phyloP scores from a whole-genome alignment of 2,329 filamentous ascomycete genomes.

The Paecilomyces sp. region DNA sequence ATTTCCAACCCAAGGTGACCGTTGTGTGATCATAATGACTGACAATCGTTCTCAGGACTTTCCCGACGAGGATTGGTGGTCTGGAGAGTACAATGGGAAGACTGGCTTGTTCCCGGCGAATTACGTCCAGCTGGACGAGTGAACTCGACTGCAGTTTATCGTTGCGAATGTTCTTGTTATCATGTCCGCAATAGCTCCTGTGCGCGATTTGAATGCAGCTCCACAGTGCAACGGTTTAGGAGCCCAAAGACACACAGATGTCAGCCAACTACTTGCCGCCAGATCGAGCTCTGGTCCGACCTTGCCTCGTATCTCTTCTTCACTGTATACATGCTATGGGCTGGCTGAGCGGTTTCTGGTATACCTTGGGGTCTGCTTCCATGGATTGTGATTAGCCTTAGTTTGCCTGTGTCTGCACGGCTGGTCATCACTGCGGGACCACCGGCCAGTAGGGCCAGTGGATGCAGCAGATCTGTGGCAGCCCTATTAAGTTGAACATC shows the following conservation, averaged over 20 bases:
- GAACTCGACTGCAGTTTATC: conserved; percentile 1
- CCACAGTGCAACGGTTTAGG: background rate
- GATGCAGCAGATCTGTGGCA: background rate
- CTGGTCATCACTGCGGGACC: background rate
- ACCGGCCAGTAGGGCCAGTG: background rate
- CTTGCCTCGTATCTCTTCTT: background rate
- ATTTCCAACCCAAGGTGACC: background rate
- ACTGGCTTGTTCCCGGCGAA: conserved; percentile 70
- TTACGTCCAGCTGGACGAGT: conserved; percentile 39
- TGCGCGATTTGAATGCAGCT: background rate
- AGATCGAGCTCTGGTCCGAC: background rate
- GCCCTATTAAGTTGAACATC: background rate
- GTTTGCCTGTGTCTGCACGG: background rate
- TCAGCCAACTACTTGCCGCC: background rate
- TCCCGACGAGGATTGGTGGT: conserved; percentile 98
- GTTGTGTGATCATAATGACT: conserved; percentile 11
- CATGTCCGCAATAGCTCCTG: background rate
- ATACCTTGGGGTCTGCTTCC: background rate
- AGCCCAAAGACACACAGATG: background rate
- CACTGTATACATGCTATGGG: background rate
- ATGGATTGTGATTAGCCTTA: background rate
- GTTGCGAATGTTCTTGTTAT: background rate
- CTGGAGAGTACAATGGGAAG: conserved; percentile 73
- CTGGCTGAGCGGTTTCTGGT: background rate
- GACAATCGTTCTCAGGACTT: conserved; percentile 58